Evolutionary conservation across 73 alveolate species (phyloP), one percentile per base, ranked within the genome.

Genomic region (Paramecium tetraurelia): DNA sequence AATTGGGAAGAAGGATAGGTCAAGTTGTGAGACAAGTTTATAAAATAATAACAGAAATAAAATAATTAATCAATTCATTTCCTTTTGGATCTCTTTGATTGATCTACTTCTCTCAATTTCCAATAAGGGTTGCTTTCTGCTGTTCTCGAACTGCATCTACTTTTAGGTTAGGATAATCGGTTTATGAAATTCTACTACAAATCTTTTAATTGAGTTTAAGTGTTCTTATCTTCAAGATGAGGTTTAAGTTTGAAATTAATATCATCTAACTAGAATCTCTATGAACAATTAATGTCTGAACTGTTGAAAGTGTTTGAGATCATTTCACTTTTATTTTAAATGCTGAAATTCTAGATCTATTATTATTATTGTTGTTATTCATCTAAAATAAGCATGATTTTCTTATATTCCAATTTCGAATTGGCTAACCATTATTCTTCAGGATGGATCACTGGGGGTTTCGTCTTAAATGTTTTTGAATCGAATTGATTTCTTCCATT

Each of bases 351-450:
- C 27, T 63, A 33, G 2, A 63, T 72, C 18, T 72, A 20, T 38
- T 72, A 72, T 68, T 68, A 68, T 72, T 40, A 33, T 11, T 40
- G 40, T 68, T 68, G 27, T 72, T 40, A 33, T 11, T 40, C 86
- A 72, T 72, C 86, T 72, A 72, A 72, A n/a, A 72, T 38, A 1
- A 72, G 6, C 86, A 72, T 72, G 3, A 72, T 72, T 72, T 72
- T 72, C 18, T 72, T 72, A 72, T 72, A 72, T 72, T 72, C 86
- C 14, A 72, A 72, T 72, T 72, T 36, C 1, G 57, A 36, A 43
- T 72, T 33, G 5, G 36, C n/a, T 21, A 72, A 21, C 86, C 86
- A 72, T 72, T 72, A 18, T 36, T 72, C 86, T 36, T 72, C 86
- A 72, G 86, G 86, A 72, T 72, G 36, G 5, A 5, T 53, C 1